Evolutionary conservation across 192 early-diverging fungal species (phyloP).

Genomic region (Rhizophagus clarus): DNA sequence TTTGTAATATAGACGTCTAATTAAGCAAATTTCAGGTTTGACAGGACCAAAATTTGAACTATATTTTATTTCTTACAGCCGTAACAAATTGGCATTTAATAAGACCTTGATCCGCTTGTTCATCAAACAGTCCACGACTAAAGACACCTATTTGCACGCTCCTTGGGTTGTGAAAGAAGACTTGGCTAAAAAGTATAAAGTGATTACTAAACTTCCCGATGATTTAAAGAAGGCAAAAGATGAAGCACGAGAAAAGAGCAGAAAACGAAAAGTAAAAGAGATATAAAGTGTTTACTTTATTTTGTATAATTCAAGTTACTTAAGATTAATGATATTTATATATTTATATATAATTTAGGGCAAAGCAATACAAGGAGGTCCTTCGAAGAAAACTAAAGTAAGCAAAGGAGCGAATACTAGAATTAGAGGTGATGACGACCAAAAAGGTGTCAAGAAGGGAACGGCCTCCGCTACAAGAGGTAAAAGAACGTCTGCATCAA

Average conservation of each 20-base stretch:
- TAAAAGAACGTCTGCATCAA: constrained; percentile 1
- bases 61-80: constrained; percentile 36
- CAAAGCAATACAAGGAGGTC: not conserved
- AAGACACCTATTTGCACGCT: constrained; percentile 71
- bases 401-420: not conserved
- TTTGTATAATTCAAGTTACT: not conserved
- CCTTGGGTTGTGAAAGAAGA: constrained; percentile 68
- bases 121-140: constrained; percentile 64
- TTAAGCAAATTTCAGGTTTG: not conserved
- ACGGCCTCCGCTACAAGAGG: not conserved
- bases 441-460: not conserved
- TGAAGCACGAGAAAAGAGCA: constrained; percentile 38
- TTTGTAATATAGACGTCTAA: not conserved
- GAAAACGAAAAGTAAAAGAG: constrained; percentile 38
- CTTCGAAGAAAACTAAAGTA: not conserved
- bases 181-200: constrained; percentile 51
- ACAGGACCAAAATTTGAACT: not conserved
- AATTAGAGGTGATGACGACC: not conserved
- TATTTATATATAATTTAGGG: not conserved
- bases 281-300: not conserved
- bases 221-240: constrained; percentile 48
- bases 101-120: constrained; percentile 75
- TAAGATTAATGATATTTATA: not conserved
- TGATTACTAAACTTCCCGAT: constrained; percentile 44
- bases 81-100: constrained; percentile 65